Evolutionary conservation across 257 asterid genomes (phyloP), one percentile per base, ranked within the genome.

Genomic region (Catharanthus roseus): DNA sequence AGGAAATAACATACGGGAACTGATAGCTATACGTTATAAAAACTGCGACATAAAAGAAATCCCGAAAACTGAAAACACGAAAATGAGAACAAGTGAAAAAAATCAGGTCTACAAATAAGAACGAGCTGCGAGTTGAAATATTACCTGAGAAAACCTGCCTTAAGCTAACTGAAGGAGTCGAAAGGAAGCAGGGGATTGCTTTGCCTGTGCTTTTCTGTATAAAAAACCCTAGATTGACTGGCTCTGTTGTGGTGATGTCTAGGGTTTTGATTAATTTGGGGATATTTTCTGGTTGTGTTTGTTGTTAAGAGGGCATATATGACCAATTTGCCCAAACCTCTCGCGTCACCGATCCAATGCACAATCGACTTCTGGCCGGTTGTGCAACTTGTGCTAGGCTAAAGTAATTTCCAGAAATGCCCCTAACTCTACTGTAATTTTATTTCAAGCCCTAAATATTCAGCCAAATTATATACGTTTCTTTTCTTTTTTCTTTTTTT

Each of bases 221-320:
- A 16, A 70, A 71, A n/a, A 61, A 39, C 63, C 47, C 34, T 13
- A 31, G 2, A 47, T 47, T 19, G 29, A 18, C 18, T 21, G 68
- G 51, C 34, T 64, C 13, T 51, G 45, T 33, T 10, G 8, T 42
- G 67, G 31, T 28, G 45, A n/a, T 26, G 49, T 41, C 61, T 74
- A 74, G 77, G 77, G 77, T 67, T 74, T 74, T 42, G 62, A 54
- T 23, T 62, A 19, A 13, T 67, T 65, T 65, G 65, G 77, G 69
- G 60, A 69, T 69, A 36, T 54, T 34, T 18, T 8, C 10, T 5
- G 24, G n/a, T 21, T 64, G n/a, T 47, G 65, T 39, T 72, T n/a
- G 36, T 38, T 38, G 29, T 64, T 29, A n/a, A 15, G 18, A 3
- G 13, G 18, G 9, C 57, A 21, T 13, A n/a, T 65, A 54, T 55